Evolutionary conservation across 768 basidiomycete species (phyloP).

Genomic region (Rhizopogon rudus): DNA sequence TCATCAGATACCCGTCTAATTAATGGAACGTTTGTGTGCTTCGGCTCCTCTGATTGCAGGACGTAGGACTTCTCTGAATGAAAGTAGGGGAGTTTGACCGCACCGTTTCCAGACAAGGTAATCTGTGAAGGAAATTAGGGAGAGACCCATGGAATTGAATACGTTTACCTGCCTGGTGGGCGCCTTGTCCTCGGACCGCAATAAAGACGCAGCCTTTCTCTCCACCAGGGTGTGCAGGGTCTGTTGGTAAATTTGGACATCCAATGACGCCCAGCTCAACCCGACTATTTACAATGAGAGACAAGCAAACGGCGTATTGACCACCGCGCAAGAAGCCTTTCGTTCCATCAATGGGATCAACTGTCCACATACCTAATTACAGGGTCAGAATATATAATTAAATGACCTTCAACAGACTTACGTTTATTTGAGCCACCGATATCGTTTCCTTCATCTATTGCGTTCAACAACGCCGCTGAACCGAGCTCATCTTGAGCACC

Average conservation of each 20-base stretch:
- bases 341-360: slow-evolving; percentile 90
- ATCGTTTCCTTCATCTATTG: slow-evolving; percentile 81
- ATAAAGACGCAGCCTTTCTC: slow-evolving; percentile 79
- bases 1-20: slow-evolving; percentile 66
- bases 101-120: slow-evolving; percentile 41
- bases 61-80: slow-evolving; percentile 51
- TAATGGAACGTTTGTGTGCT: slow-evolving; percentile 87
- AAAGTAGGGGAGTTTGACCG: slow-evolving; percentile 29
- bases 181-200: slow-evolving; percentile 83
- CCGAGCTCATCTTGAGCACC: slow-evolving; percentile 53
- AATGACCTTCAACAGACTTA: slow-evolving; percentile 32
- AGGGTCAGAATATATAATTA: neutral
- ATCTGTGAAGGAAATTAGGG: slow-evolving; percentile 30
- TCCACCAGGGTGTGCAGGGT: slow-evolving; percentile 46
- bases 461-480: slow-evolving; percentile 62
- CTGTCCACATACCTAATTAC: slow-evolving; percentile 74
- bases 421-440: slow-evolving; percentile 70
- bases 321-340: slow-evolving; percentile 90
- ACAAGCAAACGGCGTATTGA: slow-evolving; percentile 90
- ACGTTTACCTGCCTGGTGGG: slow-evolving; percentile 63
- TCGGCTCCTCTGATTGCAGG: slow-evolving; percentile 90
- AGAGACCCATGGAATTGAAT: neutral
- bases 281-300: slow-evolving; percentile 71
- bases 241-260: slow-evolving; percentile 83
- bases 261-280: slow-evolving; percentile 86